Percentiles rank a stretch among this genome's conserved stretches.
These are phyloP conservation scores for Rhizoclosmatium sp. DNA, from an alignment of 192 early-diverging fungal species.

Conservation along the genomic window DNA sequence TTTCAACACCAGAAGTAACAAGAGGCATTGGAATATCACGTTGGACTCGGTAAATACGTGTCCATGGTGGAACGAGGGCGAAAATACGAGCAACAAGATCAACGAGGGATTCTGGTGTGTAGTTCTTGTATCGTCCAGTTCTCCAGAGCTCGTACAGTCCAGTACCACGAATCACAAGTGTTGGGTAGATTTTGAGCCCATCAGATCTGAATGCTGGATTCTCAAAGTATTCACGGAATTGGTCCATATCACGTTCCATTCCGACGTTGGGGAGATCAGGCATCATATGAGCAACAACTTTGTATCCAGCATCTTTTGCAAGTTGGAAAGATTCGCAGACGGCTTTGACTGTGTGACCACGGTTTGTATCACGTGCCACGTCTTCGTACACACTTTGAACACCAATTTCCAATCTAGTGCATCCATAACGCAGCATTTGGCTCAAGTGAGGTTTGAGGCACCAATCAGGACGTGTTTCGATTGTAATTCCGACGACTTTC, in stretches of 20 bases:
- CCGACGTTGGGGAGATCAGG: conserved; percentile 99
- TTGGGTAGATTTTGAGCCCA: conserved; percentile 98
- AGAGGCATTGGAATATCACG: conserved; percentile 99
- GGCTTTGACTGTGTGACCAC: conserved; percentile 97
- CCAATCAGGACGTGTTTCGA: conserved; percentile 98
- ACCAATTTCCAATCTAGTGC: conserved; percentile 97
- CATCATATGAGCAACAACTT: conserved; percentile 99
- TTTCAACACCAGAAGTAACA: conserved; percentile 97
- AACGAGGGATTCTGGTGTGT: conserved; percentile 93
- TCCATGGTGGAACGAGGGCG: conserved; percentile 98
- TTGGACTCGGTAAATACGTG: conserved; percentile 97
- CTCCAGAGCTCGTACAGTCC: conserved; percentile 99
- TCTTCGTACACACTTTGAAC: conserved; percentile 99
- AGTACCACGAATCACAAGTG: conserved; percentile 98
- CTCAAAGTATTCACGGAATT: conserved; percentile 95
- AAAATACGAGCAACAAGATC: conserved; percentile 95
- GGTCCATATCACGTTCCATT: conserved; percentile 98
- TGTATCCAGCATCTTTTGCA: conserved; percentile 98
- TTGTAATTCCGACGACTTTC: conserved; percentile 99
- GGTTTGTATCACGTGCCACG: conserved; percentile 97
- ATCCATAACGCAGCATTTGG: conserved; percentile 99
- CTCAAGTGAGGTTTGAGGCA: conserved; percentile 96
- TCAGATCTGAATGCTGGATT: conserved; percentile 99
- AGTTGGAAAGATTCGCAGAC: conserved; percentile 98
- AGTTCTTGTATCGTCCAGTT: conserved; percentile 97